Conservation (phyloP, 495 filamentous ascomycete genomes). For the Xylaria venustula region DNA sequence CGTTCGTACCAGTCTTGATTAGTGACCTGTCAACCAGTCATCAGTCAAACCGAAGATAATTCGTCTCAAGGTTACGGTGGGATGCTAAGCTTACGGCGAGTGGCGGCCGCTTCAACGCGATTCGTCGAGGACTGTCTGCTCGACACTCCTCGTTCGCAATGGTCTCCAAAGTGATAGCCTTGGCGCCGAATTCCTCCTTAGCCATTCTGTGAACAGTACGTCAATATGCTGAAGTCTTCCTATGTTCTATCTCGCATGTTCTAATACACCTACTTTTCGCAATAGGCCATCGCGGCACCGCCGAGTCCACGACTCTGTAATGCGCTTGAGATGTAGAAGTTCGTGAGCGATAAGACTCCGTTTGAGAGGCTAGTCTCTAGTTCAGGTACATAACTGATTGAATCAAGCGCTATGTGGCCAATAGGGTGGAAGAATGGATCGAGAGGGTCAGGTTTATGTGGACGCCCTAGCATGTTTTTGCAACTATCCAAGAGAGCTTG, state of each 20-base stretch:
- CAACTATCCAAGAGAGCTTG: slow-evolving; percentile 23
- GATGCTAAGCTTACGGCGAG: background rate
- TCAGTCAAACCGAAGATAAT: background rate
- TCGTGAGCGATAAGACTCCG: slow-evolving; percentile 20
- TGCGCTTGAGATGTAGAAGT: slow-evolving; percentile 30
- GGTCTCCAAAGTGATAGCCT: slow-evolving; percentile 9
- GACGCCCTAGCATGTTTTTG: slow-evolving; percentile 14
- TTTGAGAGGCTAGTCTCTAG: slow-evolving; percentile 8
- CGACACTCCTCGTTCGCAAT: background rate
- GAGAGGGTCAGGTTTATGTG: background rate
- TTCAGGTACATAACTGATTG: slow-evolving; percentile 4
- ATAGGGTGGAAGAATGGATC: slow-evolving; percentile 26
- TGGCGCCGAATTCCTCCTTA: slow-evolving; percentile 9
- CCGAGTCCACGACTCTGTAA: slow-evolving; percentile 12
- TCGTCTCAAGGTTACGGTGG: background rate
- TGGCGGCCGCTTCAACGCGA: slow-evolving; percentile 1
- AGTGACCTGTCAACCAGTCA: background rate
- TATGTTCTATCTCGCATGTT: background rate
- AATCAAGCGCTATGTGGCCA: slow-evolving; percentile 31
- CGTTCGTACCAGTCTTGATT: slow-evolving; percentile 13
- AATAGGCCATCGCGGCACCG: background rate
- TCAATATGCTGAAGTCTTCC: background rate
- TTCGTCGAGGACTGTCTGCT: slow-evolving; percentile 6
- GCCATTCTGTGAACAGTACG: slow-evolving; percentile 7
- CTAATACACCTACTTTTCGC: slow-evolving; percentile 1